Conservation (phyloP, 257 asterid species). For the Coffea canephora region DNA sequence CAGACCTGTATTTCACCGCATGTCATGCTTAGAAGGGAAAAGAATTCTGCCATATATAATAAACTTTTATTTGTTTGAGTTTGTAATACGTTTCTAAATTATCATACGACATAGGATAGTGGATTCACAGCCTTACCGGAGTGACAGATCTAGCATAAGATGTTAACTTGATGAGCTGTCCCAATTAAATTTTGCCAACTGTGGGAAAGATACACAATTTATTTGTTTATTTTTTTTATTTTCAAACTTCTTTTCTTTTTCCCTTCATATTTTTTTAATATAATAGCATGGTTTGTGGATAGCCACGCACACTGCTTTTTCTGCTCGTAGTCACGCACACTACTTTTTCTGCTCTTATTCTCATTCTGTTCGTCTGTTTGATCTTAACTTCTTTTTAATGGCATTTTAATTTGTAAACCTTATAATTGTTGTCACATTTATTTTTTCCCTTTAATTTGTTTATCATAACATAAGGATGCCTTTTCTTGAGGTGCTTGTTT, state of each 20-base stretch:
- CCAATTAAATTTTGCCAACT: background rate
- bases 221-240: background rate
- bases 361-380: background rate
- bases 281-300: background rate
- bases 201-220: background rate
- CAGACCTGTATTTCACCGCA: background rate
- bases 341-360: background rate
- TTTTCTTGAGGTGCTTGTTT: background rate
- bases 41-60: background rate
- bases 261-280: background rate
- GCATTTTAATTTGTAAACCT: background rate
- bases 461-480: background rate
- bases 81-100: background rate
- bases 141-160: background rate
- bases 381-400: background rate
- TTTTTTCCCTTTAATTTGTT: background rate
- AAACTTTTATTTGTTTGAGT: background rate
- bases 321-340: background rate
- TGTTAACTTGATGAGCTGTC: background rate
- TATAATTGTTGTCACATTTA: background rate
- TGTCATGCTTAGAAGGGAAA: background rate
- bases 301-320: background rate
- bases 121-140: background rate
- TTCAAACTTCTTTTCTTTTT: background rate
- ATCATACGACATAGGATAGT: background rate